Evolutionary conservation across 306 rosid genomes (phyloP).

Genomic region (Leucaena leucocephala): DNA sequence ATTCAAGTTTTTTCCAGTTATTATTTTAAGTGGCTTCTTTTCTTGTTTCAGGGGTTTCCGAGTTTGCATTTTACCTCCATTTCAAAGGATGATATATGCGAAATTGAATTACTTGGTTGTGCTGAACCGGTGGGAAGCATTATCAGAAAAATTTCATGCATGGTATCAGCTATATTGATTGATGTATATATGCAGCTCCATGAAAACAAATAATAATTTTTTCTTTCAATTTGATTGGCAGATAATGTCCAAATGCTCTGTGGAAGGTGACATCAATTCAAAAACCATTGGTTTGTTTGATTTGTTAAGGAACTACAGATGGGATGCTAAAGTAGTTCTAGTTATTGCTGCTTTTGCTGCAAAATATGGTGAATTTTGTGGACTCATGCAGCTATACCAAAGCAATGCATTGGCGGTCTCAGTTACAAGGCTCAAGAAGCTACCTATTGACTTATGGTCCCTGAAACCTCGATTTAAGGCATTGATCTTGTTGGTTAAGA

Average conservation of each 20-base stretch:
- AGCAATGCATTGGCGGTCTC: conserved; percentile 50
- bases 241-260: conserved; percentile 50
- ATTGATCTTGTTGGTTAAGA: conserved; percentile 51
- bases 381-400: conserved; percentile 45
- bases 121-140: conserved; percentile 42
- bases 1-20: not conserved
- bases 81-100: conserved; percentile 32
- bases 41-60: conserved; percentile 59
- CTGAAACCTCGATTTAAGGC: conserved; percentile 48
- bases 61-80: conserved; percentile 40
- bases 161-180: conserved; percentile 38
- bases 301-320: conserved; percentile 52
- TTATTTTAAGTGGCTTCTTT: conserved; percentile 17
- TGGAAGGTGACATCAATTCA: conserved; percentile 46
- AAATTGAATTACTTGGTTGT: conserved; percentile 42
- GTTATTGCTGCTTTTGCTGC: conserved; percentile 62
- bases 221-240: conserved; percentile 39
- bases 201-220: not conserved
- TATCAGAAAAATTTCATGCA: conserved; percentile 44
- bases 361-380: conserved; percentile 63
- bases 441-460: conserved; percentile 38
- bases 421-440: conserved; percentile 48
- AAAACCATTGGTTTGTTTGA: conserved; percentile 58
- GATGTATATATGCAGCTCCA: not conserved
- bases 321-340: conserved; percentile 66